Evolutionary conservation across 768 basidiomycete genomes (phyloP).

Genomic region (Tylopilus felleus): DNA sequence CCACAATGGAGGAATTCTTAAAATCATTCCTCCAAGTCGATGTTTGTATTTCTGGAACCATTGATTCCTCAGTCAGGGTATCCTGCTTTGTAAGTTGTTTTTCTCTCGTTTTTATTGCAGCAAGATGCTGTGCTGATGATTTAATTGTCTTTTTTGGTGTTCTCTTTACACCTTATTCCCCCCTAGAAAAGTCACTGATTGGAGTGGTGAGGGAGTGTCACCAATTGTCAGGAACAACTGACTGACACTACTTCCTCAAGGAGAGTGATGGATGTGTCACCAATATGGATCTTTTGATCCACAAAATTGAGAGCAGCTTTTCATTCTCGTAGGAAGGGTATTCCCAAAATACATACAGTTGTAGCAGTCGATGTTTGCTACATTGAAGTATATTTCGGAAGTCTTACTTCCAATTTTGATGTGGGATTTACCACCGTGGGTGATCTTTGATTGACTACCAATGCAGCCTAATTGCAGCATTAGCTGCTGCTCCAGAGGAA

Average conservation of each 20-base stretch:
- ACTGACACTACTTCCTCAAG: background rate
- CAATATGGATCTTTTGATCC: background rate
- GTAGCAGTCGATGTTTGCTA: background rate
- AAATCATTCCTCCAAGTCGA: too few relatives aligned
- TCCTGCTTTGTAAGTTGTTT: too few relatives aligned
- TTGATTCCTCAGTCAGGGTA: too few relatives aligned
- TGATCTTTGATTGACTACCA: background rate
- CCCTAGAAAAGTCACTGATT: background rate
- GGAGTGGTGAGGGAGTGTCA: background rate
- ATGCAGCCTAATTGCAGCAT: background rate
- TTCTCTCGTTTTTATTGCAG: too few relatives aligned
- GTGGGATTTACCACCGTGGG: background rate
- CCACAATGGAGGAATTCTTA: too few relatives aligned
- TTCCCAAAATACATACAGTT: background rate
- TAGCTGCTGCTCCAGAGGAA: background rate
- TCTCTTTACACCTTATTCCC: too few relatives aligned
- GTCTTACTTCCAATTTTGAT: background rate
- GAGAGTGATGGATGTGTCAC: rapidly evolving
- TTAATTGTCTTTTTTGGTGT: too few relatives aligned
- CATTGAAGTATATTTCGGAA: background rate
- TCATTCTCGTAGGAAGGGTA: background rate
- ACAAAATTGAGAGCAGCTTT: background rate
- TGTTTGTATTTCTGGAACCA: too few relatives aligned
- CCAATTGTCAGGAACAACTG: background rate
- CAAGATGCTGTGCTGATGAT: too few relatives aligned